Evolutionary conservation across 2,329 filamentous ascomycete genomes (phyloP).

Genomic region (Metarhizium humberi): DNA sequence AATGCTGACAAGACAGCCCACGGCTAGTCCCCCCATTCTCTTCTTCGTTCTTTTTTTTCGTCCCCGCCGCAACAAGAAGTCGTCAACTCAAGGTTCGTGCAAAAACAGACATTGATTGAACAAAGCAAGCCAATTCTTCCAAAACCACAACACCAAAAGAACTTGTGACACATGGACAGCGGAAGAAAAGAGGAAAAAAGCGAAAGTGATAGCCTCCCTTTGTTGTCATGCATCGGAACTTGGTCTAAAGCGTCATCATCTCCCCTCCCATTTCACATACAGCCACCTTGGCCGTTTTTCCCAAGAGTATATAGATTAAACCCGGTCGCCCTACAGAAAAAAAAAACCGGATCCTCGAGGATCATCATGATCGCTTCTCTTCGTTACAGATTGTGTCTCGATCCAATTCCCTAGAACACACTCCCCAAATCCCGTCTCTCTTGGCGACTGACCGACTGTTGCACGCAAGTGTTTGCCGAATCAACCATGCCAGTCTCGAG

Average conservation of each 20-base stretch:
- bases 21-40: not conserved
- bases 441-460: conserved; percentile 5
- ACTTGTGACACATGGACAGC: conserved; percentile 19
- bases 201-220: conserved; percentile 34
- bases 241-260: conserved; percentile 34
- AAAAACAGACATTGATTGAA: conserved; percentile 11
- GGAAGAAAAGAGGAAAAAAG: conserved; percentile 23
- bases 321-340: conserved; percentile 6
- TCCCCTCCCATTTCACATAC: conserved; percentile 24
- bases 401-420: conserved; percentile 13
- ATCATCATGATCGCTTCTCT: conserved; percentile 2
- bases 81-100: conserved; percentile 10
- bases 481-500: conserved; percentile 15
- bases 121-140: conserved; percentile 15
- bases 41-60: not conserved
- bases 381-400: conserved; percentile 2
- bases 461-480: conserved; percentile 6
- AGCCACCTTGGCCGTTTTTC: conserved; percentile 22
- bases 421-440: conserved; percentile 16
- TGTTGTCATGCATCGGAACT: conserved; percentile 38
- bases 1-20: not conserved
- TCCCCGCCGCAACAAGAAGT: not conserved
- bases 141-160: conserved; percentile 6
- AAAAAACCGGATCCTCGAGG: not conserved
- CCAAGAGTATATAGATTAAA: conserved; percentile 6